Base-by-base conservation (phyloP, 768 basidiomycete species). In the Lenzites betulinus region DNA sequence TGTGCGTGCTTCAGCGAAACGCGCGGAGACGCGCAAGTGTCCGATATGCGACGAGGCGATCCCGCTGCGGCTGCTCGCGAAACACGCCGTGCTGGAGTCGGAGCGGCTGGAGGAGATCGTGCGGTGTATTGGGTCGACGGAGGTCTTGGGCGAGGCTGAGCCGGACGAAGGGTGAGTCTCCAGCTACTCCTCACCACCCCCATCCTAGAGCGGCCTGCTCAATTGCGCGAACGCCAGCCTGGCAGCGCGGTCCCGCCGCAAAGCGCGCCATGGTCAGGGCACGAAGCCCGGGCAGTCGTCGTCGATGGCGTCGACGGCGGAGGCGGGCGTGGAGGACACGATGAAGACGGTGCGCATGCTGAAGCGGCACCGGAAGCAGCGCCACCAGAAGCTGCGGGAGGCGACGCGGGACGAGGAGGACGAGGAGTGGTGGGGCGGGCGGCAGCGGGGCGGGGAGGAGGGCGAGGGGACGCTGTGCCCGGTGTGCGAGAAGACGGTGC, bases 21-120 rank as follows among this genome's bases (percentile, higher is more conserved):
- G 87, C 44, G 90, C 87, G 18, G 90, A 92, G 69, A 93, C 89
- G 2, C 79, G 85, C 58, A 77, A 77, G 59, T 93, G 91, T 68
- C 92, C 91, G 1, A 83, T 88, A 39, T 93, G 91, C 73, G 75
- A 79, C 15, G 90, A 93, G 69, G 70, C 70, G 39, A 88, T 93
- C 42, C 90, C 91, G 15, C 68, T 91, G 23, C 85, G 90, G 13
- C 78, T 92, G n/a, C 77, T 93, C 16, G 78, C 77, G 2, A 78
- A 76, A 57, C 92, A 93, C 65, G 79, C 81, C 3, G 79, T 78
- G 42, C 78, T 92, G 26, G 91, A 93, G 71, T 75, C 80, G 36
- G 80, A 89, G 65, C 82, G 90, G 62, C 79, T 92, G 22, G 83
- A 90, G 60, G 80, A 83, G 47, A 87, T 93, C 48, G 81, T 90